phyloP scores from a whole-genome alignment of 768 basidiomycete species.

The Mycena vulgaris region DNA sequence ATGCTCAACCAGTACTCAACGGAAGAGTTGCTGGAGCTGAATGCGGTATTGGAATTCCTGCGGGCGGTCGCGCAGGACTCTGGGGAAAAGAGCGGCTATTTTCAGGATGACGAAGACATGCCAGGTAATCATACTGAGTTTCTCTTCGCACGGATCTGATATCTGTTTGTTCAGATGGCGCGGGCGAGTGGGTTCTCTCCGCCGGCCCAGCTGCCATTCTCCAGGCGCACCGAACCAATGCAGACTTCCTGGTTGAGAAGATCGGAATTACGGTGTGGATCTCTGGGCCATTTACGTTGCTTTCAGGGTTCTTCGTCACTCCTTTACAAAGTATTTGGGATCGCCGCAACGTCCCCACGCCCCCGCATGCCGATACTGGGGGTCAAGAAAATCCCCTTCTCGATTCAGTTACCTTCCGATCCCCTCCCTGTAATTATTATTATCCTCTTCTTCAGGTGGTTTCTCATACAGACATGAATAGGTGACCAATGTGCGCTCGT shows the following conservation, averaged over 20 bases:
- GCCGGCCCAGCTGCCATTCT: constrained; percentile 11
- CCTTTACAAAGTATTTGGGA: constrained; percentile 11
- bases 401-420: not conserved
- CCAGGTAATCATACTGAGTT: not conserved
- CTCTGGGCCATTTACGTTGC: not conserved
- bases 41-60: not conserved
- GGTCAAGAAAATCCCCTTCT: not conserved
- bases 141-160: not conserved
- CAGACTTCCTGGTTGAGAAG: not conserved
- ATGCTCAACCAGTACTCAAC: constrained; percentile 8
- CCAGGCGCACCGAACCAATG: not conserved
- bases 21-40: constrained; percentile 18
- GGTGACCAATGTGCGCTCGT: constrained; percentile 1
- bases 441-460: not conserved
- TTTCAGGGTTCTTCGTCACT: not conserved
- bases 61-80: not conserved
- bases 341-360: not conserved
- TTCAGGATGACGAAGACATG: not conserved
- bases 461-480: not conserved
- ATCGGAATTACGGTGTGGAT: not conserved
- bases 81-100: not conserved
- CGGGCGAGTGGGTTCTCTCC: not conserved
- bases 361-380: not conserved
- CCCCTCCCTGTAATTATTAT: not conserved
- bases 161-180: not conserved